Conservation (phyloP, 2,329 filamentous ascomycete species). For the Daldinia sp. region DNA sequence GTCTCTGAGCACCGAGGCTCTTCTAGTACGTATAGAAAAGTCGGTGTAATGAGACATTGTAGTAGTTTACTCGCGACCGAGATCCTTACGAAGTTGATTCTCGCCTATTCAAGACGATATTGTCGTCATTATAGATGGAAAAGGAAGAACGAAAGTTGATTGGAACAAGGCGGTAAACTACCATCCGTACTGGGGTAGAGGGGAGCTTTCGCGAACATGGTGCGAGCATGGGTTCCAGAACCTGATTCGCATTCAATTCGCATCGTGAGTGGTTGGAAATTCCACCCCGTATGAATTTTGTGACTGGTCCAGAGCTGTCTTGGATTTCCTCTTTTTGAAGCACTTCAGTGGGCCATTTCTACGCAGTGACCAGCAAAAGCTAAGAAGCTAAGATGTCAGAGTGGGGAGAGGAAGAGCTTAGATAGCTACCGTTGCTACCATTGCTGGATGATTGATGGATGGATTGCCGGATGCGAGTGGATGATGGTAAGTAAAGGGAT, state of each 20-base stretch:
- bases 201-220: not conserved
- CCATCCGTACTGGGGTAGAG: constrained; percentile 2
- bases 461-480: too few species aligned
- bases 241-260: constrained; percentile 12
- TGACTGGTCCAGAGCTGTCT: constrained; percentile 38
- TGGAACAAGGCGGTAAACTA: constrained; percentile 30
- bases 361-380: not conserved
- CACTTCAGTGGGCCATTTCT: constrained; percentile 32
- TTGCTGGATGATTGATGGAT: too few species aligned
- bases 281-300: constrained; percentile 35
- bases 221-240: constrained; percentile 15
- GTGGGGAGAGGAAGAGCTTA: constrained; percentile 16
- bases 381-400: constrained; percentile 2
- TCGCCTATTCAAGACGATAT: not conserved
- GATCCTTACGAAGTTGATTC: constrained; percentile 13
- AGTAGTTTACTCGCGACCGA: constrained; percentile 32
- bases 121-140: constrained; percentile 29
- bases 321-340: constrained; percentile 23
- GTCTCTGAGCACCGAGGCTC: constrained; percentile 17
- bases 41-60: constrained; percentile 37
- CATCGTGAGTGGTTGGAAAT: constrained; percentile 38
- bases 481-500: constrained; percentile 11
- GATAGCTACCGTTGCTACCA: not conserved
- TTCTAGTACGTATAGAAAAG: constrained; percentile 35
- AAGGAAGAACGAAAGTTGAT: constrained; percentile 14